A percentile compares a stretch with the other conserved stretches of the same genome.
These are phyloP conservation scores for Parascedosporium putredinis DNA, from an alignment of 2,329 filamentous ascomycete species.

Conservation along the genomic window DNA sequence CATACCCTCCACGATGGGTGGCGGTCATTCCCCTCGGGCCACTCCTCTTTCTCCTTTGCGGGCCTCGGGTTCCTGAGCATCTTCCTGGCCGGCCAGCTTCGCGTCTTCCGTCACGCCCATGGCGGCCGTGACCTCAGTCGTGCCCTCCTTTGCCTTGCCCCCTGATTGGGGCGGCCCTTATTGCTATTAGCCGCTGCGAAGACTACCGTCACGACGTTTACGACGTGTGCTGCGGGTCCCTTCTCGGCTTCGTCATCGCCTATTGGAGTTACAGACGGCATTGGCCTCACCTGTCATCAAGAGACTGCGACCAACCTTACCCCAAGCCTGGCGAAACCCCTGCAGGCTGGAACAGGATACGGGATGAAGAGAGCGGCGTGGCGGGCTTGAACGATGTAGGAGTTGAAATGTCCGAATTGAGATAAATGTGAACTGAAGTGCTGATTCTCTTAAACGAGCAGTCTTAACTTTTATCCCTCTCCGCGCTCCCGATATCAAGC, in stretches of 20 bases:
- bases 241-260: conserved; percentile 48
- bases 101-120: conserved; percentile 38
- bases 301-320: conserved; percentile 47
- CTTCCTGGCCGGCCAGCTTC: conserved; percentile 58
- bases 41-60: conserved; percentile 68
- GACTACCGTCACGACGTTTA: conserved; percentile 65
- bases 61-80: conserved; percentile 66
- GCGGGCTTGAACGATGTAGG: conserved; percentile 24
- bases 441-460: conserved; percentile 4
- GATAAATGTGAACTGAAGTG: neutral
- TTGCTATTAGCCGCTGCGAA: conserved; percentile 58
- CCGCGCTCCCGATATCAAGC: no score
- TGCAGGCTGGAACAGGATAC: conserved; percentile 30
- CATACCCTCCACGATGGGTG: conserved; percentile 71
- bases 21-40: conserved; percentile 73
- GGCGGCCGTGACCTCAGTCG: conserved; percentile 42
- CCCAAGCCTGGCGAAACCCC: conserved; percentile 31
- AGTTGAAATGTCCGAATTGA: conserved; percentile 19
- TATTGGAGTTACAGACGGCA: conserved; percentile 59
- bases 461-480: neutral
- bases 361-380: conserved; percentile 43
- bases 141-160: conserved; percentile 48
- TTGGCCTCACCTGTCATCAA: conserved; percentile 45
- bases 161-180: conserved; percentile 52
- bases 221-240: conserved; percentile 52